These are phyloP conservation scores for Zygoascus sp. DNA, from an alignment of 1,139 yeast species.

Conservation along the genomic window DNA sequence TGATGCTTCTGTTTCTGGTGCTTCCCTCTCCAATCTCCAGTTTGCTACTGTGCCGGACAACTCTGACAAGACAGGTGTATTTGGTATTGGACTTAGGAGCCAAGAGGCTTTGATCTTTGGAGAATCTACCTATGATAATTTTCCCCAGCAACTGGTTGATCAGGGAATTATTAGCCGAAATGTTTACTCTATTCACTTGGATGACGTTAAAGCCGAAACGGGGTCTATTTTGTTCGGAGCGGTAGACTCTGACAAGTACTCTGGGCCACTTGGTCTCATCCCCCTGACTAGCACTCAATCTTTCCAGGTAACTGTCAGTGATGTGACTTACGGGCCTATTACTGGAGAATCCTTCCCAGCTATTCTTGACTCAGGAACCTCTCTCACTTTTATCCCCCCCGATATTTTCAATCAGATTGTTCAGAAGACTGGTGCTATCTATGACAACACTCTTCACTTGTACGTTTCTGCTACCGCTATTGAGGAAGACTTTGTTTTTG, in stretches of 20 bases:
- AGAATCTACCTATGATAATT: constrained; percentile 32
- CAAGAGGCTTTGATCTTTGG: constrained; percentile 4
- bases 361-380: constrained; percentile 12
- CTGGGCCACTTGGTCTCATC: constrained; percentile 40
- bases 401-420: constrained; percentile 17
- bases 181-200: constrained; percentile 52
- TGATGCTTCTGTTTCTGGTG: constrained; percentile 27
- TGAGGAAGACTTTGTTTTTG: constrained; percentile 29
- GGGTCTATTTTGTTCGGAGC: constrained; percentile 58
- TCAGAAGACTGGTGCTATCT: constrained; percentile 19
- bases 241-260: constrained; percentile 48
- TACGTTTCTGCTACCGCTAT: constrained; percentile 14
- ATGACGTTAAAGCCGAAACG: constrained; percentile 37
- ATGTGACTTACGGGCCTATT: background rate
- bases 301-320: constrained; percentile 14
- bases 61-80: constrained; percentile 12
- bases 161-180: constrained; percentile 44
- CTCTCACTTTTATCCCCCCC: constrained; percentile 24
- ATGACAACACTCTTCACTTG: constrained; percentile 8
- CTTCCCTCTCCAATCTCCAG: background rate
- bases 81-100: constrained; percentile 16
- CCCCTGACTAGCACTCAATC: constrained; percentile 21
- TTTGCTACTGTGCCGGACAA: constrained; percentile 9
- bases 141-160: constrained; percentile 45
- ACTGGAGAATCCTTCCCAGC: constrained; percentile 5